These are phyloP conservation scores for Nemophila menziesii DNA, from an alignment of 257 asterid genomes.

Conservation along the genomic window DNA sequence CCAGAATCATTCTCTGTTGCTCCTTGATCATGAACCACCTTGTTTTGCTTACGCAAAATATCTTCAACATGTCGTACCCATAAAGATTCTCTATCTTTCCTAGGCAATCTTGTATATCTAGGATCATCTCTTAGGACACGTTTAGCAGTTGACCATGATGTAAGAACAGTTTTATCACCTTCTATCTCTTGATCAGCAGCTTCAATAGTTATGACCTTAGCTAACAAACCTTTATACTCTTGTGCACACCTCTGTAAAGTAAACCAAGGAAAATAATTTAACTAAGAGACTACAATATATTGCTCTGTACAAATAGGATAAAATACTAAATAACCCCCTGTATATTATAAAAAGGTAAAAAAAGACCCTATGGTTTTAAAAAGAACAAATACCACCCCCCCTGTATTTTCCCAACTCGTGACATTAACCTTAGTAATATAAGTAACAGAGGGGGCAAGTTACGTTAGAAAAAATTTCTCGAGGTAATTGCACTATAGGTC, in stretches of 20 bases:
- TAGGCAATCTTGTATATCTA: constrained; percentile 64
- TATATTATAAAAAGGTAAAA: too few relatives aligned
- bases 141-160: constrained; percentile 92
- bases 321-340: too few relatives aligned
- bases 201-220: constrained; percentile 49
- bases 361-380: too few relatives aligned
- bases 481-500: too few relatives aligned
- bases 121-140: constrained; percentile 57
- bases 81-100: constrained; percentile 77
- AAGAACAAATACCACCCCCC: too few relatives aligned
- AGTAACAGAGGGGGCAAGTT: too few relatives aligned
- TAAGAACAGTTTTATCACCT: constrained; percentile 57
- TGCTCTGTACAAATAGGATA: constrained; percentile 1
- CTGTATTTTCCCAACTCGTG: too few relatives aligned
- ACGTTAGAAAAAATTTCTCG: too few relatives aligned
- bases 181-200: constrained; percentile 53
- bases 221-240: constrained; percentile 54
- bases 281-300: not conserved
- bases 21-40: constrained; percentile 28
- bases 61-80: constrained; percentile 86
- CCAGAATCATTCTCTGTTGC: constrained; percentile 28
- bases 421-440: too few relatives aligned
- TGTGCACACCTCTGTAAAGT: constrained; percentile 50
- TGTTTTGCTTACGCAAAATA: constrained; percentile 53
- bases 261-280: constrained; percentile 1